A percentile compares a stretch with the other conserved stretches of the same genome.
These are phyloP conservation scores for Candida jianshihensis DNA, from an alignment of 805 yeast species.

Conservation along the genomic window DNA sequence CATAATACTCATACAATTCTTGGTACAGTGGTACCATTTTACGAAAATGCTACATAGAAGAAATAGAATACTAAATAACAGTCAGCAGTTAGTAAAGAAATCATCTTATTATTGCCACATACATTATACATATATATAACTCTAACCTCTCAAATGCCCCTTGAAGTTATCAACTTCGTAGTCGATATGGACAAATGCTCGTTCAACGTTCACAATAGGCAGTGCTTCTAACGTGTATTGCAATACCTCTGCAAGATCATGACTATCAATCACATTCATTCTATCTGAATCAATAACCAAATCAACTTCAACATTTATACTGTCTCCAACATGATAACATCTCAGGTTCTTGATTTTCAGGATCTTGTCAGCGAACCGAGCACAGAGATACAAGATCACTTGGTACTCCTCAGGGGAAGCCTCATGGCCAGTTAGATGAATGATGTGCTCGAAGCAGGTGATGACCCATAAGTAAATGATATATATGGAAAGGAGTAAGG, in stretches of 20 bases:
- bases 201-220: conserved; percentile 67
- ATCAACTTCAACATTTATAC: conserved; percentile 71
- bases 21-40: too few species aligned
- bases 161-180: conserved; percentile 35
- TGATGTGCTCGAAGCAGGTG: conserved; percentile 65
- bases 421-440: conserved; percentile 67
- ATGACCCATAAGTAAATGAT: conserved; percentile 57
- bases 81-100: too few species aligned
- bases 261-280: conserved; percentile 52
- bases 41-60: too few species aligned
- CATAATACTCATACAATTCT: too few species aligned
- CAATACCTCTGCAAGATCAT: conserved; percentile 74
- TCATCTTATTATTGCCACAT: too few species aligned
- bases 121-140: too few species aligned
- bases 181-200: conserved; percentile 79
- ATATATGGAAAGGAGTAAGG: conserved; percentile 53
- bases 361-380: conserved; percentile 63
- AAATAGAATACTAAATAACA: too few species aligned
- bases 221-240: conserved; percentile 76
- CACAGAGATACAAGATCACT: conserved; percentile 58
- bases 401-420: conserved; percentile 58
- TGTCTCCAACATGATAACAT: conserved; percentile 76
- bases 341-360: conserved; percentile 56
- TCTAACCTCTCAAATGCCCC: conserved; percentile 28
- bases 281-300: conserved; percentile 47